Evolutionary conservation across 495 filamentous ascomycete species (phyloP).

Genomic region (Aspergillus cristatus): DNA sequence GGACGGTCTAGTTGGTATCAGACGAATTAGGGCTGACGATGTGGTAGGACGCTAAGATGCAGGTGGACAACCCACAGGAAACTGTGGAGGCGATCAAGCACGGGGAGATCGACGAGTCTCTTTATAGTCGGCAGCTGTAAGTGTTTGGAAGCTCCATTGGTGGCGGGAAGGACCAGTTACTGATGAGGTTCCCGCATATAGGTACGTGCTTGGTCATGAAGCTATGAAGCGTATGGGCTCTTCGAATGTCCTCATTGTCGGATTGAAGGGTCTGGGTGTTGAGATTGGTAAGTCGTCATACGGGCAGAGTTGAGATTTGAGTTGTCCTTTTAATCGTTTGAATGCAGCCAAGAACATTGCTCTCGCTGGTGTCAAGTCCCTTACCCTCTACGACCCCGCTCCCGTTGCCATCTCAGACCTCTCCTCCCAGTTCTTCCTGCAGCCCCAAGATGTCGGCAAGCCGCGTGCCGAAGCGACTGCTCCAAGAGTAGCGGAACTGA

Average conservation of each 20-base stretch:
- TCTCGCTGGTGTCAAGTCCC: conserved; percentile 83
- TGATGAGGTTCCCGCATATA: conserved; percentile 11
- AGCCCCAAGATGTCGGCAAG: conserved; percentile 80
- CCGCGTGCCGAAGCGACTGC: conserved; percentile 78
- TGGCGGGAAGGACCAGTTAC: background rate
- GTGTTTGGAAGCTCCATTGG: conserved; percentile 9
- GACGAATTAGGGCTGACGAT: no score
- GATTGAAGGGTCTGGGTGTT: conserved; percentile 87
- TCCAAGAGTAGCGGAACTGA: conserved; percentile 85
- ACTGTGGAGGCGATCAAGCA: conserved; percentile 51
- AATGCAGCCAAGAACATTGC: conserved; percentile 90
- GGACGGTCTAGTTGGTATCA: background rate
- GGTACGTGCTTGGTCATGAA: conserved; percentile 94
- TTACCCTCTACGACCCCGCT: conserved; percentile 82
- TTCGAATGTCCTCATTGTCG: conserved; percentile 88
- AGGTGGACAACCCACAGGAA: conserved; percentile 60
- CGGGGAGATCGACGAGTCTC: conserved; percentile 84
- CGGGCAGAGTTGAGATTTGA: no score
- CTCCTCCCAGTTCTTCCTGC: conserved; percentile 95
- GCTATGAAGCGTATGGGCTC: conserved; percentile 99
- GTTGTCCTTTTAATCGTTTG: conserved; percentile 5
- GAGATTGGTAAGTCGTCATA: conserved; percentile 76
- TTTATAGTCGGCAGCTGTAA: conserved; percentile 93
- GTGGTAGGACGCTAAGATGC: conserved; percentile 60
- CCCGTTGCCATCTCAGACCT: conserved; percentile 76